Evolutionary conservation across 164 flowering plant species (phyloP), one percentile per base, ranked within the genome.

Genomic region (Chimonanthus salicifolius): DNA sequence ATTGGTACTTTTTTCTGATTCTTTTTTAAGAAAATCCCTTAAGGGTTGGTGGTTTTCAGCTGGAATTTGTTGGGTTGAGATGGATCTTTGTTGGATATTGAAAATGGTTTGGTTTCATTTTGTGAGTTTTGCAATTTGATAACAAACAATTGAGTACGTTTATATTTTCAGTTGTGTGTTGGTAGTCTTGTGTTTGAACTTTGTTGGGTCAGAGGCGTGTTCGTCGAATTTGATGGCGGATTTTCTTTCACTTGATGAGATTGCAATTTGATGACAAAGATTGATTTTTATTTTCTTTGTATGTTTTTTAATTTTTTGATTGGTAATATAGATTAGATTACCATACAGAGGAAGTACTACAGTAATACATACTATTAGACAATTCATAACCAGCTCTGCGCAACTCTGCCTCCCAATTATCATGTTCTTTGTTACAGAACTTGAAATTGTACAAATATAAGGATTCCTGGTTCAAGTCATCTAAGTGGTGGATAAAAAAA

Each of bases 1-100:
- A 82, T 74, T 96, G 97, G 99, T 94, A 50, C 43, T 49, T 64
- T 10, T 20, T 20, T 62, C 43, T 43, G 10, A 7, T 33, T 13
- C 33, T 16, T 13, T 54, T 49, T 15, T 50, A 33, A 33, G 33
- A 33, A 33, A 33, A 33, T 33, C 4, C 15, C n/a, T 60, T 62
- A 6, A 16, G 4, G 43, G 44, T 7, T 71, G 44, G 11, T 50
- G 46, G 21, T 4, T 7, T 58, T 46, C 16, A 10, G 11, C 47
- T 44, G 15, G n/a, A 16, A 7, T 54, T 62, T 20, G 5, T 45
- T 33, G 7, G 2, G 18, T 21, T 49, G 4, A 9, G 33, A 33
- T 50, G 71, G 16, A 16, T 69, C 51, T 20, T 48, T 44, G 13
- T 6, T 20, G 21, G 20, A 6, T n/a, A 6, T 68, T 13, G 54